These are phyloP conservation scores for Neopestalotiopsis sp. DNA, from an alignment of 2,329 filamentous ascomycete species.

Conservation along the genomic window DNA sequence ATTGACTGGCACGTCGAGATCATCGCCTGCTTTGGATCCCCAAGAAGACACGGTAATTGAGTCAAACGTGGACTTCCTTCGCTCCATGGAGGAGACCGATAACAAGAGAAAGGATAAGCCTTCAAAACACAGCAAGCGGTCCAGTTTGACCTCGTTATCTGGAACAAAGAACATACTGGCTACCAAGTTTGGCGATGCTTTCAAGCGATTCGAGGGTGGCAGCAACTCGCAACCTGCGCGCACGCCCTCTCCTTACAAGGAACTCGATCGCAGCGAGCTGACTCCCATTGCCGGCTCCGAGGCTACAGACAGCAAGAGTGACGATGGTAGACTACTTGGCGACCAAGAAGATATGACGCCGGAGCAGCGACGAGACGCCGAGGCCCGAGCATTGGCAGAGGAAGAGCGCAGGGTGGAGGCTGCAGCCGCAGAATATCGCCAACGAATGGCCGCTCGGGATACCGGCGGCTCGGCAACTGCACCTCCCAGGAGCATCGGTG, in stretches of 20 bases:
- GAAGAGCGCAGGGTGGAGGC: slow-evolving; percentile 91
- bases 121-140: slow-evolving; percentile 70
- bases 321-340: slow-evolving; percentile 68
- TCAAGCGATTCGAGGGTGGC: slow-evolving; percentile 81
- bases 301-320: slow-evolving; percentile 70
- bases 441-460: slow-evolving; percentile 71
- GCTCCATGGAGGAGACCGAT: slow-evolving; percentile 73
- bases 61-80: slow-evolving; percentile 84
- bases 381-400: slow-evolving; percentile 79
- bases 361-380: slow-evolving; percentile 88
- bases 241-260: slow-evolving; percentile 56
- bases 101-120: slow-evolving; percentile 59
- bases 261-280: slow-evolving; percentile 55
- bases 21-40: slow-evolving; percentile 49
- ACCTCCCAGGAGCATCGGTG: slow-evolving; percentile 61
- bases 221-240: slow-evolving; percentile 39
- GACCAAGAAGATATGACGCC: slow-evolving; percentile 78
- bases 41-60: slow-evolving; percentile 70
- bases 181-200: slow-evolving; percentile 90
- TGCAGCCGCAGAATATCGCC: slow-evolving; percentile 87
- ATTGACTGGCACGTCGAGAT: slow-evolving; percentile 37
- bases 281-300: slow-evolving; percentile 81
- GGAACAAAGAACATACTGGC: slow-evolving; percentile 83
- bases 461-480: slow-evolving; percentile 43
- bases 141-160: slow-evolving; percentile 74